These are phyloP conservation scores for Alternaria sp. DNA, from an alignment of 2,329 filamentous ascomycete species.

Conservation along the genomic window DNA sequence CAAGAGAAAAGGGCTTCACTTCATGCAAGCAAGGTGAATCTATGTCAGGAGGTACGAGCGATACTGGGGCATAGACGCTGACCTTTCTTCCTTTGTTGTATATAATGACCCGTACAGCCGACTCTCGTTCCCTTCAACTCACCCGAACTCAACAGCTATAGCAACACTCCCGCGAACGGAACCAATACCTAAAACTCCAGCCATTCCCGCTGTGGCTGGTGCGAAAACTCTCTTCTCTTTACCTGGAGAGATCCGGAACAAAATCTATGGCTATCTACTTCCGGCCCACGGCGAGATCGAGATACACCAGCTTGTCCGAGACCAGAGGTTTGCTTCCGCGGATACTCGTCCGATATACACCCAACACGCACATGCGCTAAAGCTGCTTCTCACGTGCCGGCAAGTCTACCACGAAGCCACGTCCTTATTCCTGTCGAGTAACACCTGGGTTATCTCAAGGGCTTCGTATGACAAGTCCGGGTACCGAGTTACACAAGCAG, in stretches of 20 bases:
- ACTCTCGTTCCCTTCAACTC: neutral
- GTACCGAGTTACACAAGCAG: neutral
- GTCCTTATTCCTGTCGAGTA: neutral
- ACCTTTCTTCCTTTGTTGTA: neutral
- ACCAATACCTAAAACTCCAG: neutral
- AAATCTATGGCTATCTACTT: neutral
- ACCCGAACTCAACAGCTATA: neutral
- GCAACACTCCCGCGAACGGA: neutral
- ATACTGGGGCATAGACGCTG: neutral
- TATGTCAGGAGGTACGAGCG: neutral
- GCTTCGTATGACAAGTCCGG: neutral
- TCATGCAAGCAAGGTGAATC: neutral
- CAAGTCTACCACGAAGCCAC: neutral
- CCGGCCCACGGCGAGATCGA: neutral
- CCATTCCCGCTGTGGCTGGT: neutral
- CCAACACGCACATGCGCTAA: neutral
- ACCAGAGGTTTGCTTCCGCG: neutral
- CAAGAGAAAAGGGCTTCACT: neutral
- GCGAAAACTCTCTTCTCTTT: neutral
- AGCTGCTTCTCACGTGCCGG: neutral
- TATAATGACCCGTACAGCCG: neutral
- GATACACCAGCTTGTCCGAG: neutral
- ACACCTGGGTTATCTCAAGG: neutral
- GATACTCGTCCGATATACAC: neutral
- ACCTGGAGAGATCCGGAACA: neutral